Evolutionary conservation across 1,139 yeast genomes (phyloP).

Genomic region (Saccharomyces hybrid): DNA sequence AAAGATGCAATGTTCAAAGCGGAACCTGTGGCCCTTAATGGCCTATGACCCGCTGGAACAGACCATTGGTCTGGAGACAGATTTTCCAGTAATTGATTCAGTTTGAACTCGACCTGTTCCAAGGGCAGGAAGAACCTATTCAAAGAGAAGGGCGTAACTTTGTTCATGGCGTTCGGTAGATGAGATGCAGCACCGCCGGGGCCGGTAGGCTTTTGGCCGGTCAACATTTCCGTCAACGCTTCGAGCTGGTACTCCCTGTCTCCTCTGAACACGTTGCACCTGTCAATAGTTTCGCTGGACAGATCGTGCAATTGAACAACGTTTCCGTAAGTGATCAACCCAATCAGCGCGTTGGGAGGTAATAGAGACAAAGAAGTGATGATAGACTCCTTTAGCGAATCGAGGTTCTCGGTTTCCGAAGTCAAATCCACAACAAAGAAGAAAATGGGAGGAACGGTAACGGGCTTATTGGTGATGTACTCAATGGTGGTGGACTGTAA

Average conservation of each 20-base stretch:
- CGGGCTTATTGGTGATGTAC: constrained; percentile 83
- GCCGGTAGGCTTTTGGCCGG: constrained; percentile 35
- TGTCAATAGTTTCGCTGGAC: constrained; percentile 68
- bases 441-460: constrained; percentile 87
- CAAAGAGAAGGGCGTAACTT: constrained; percentile 40
- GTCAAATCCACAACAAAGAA: constrained; percentile 87
- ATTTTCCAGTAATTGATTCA: constrained; percentile 73
- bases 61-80: constrained; percentile 89
- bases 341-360: constrained; percentile 91
- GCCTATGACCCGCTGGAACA: constrained; percentile 78
- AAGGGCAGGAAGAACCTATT: constrained; percentile 80
- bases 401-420: constrained; percentile 88
- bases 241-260: constrained; percentile 77
- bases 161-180: constrained; percentile 17
- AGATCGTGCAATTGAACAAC: constrained; percentile 93
- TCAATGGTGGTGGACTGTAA: constrained; percentile 85
- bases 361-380: constrained; percentile 72
- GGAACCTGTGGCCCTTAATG: constrained; percentile 88
- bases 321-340: constrained; percentile 88
- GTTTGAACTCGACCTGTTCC: constrained; percentile 79
- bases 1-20: constrained; percentile 83
- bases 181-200: constrained; percentile 14
- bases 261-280: constrained; percentile 87
- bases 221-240: constrained; percentile 70
- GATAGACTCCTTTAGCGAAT: constrained; percentile 81